phyloP scores from a whole-genome alignment of 768 basidiomycete genomes.

The Hygrocybe punicea region DNA sequence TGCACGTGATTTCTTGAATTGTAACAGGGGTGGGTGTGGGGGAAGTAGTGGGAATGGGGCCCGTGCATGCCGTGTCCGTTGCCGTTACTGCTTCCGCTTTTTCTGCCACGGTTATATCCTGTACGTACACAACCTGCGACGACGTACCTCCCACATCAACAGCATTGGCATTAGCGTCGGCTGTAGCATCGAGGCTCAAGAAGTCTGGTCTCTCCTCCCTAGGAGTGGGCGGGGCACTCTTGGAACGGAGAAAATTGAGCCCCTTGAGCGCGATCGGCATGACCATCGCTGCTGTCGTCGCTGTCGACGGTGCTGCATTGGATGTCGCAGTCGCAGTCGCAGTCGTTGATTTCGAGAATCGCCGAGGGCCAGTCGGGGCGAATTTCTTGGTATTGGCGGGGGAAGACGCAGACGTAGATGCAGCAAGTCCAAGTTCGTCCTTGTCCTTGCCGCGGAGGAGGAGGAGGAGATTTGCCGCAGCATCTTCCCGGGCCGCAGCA shows the following conservation, averaged over 20 bases:
- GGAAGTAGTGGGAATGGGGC: too few relatives aligned
- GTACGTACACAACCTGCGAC: not conserved
- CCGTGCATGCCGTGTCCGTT: too few relatives aligned
- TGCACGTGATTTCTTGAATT: too few relatives aligned
- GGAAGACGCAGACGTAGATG: not conserved
- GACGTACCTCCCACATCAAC: not conserved
- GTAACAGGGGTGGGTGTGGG: too few relatives aligned
- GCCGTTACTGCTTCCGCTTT: not conserved
- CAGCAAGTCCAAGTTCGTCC: not conserved
- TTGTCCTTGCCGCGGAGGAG: not conserved
- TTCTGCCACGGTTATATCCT: not conserved
- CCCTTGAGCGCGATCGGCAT: slow-evolving; percentile 46
- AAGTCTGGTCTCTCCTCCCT: slow-evolving; percentile 28
- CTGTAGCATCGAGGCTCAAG: not conserved
- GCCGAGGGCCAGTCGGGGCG: not conserved
- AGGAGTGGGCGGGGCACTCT: slow-evolving; percentile 57
- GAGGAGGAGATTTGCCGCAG: not conserved
- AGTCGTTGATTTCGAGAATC: not conserved
- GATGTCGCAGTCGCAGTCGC: not conserved
- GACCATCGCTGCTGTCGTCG: slow-evolving; percentile 26
- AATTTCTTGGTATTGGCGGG: not conserved
- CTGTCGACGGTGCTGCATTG: slow-evolving; percentile 3
- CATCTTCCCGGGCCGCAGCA: not conserved
- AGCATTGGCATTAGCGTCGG: not conserved
- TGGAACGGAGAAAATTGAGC: slow-evolving; percentile 51